These are phyloP conservation scores for Nannizzia gypsea DNA, from an alignment of 2,329 filamentous ascomycete species.

Conservation along the genomic window DNA sequence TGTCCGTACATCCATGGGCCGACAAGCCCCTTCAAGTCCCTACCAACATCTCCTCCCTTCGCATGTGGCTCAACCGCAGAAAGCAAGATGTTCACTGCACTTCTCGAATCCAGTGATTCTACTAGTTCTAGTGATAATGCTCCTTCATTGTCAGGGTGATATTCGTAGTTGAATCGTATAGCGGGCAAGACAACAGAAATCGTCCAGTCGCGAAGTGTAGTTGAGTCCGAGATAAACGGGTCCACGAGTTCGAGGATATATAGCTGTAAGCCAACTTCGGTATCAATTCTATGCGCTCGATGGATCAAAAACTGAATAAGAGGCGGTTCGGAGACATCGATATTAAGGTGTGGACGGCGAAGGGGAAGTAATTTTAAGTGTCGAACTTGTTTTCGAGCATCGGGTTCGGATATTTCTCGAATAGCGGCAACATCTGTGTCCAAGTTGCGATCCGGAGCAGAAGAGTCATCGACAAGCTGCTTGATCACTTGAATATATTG, in stretches of 20 bases:
- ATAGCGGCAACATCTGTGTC: conserved; percentile 37
- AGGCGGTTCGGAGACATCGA: conserved; percentile 34
- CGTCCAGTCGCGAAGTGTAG: conserved; percentile 46
- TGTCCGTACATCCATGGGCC: conserved; percentile 54
- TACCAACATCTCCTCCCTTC: conserved; percentile 32
- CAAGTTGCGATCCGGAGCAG: background rate
- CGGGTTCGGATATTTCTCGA: conserved; percentile 36
- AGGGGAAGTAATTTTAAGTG: conserved; percentile 43
- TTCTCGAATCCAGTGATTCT: conserved; percentile 39
- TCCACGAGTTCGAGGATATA: conserved; percentile 45
- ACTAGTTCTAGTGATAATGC: conserved; percentile 40
- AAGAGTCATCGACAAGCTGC: conserved; percentile 33
- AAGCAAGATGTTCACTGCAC: conserved; percentile 44
- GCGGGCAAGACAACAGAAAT: conserved; percentile 49
- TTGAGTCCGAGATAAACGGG: conserved; percentile 44
- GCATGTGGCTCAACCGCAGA: conserved; percentile 29
- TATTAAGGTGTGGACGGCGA: conserved; percentile 33
- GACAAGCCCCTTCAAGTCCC: conserved; percentile 48
- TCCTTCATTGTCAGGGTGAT: conserved; percentile 42
- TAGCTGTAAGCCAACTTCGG: conserved; percentile 46
- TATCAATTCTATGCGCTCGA: conserved; percentile 48
- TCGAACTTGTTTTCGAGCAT: conserved; percentile 42
- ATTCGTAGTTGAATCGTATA: conserved; percentile 50
- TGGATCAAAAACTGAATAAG: conserved; percentile 49
- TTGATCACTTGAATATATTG: conserved; percentile 39